Evolutionary conservation across 2,329 filamentous ascomycete species (phyloP), one percentile per base, ranked within the genome.

Genomic region (Aulographum hederae): DNA sequence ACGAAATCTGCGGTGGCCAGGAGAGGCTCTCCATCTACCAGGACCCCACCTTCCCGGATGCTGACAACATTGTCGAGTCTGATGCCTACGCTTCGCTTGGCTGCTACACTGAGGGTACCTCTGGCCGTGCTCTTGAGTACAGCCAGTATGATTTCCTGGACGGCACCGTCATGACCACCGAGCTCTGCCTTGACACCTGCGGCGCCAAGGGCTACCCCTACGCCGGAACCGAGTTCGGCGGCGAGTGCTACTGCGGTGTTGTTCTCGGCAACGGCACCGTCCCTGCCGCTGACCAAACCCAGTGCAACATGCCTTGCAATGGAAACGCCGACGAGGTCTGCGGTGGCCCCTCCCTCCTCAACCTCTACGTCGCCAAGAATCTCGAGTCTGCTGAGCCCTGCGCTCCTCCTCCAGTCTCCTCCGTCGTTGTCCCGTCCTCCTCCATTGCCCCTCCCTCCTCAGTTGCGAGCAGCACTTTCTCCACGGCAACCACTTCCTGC

Each of bases 21-120:
- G 35, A 35, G 21, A 40, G 43, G 16, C 8, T 46, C 30, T 52
- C 49, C n/a, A 42, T 54, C 28, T 46, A 48, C 39, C 47, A 49
- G 35, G 53, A 55, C 30, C 39, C 43, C 3, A 49, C 50, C 6
- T 56, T 52, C 36, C 39, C 42, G 2, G 33, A 39, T 4, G 41
- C 47, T 3, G 34, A 44, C 30, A 35, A 39, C 12, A 40, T 43
- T 3, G 20, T 26, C 2, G 39, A 43, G 11, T 47, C 50, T 30
- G 31, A 41, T 4, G 44, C 42, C 5, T 46, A 46, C 21, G 36
- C 37, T 6, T 43, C 49, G 16, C 35, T 50, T 28, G 57, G 57
- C 32, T 61, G 57, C 36, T 60, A 58, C 37, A 47, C 46, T 26
- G 54, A 60, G 35, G 46, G 50, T 28, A 34, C 45, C 2, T 37